Evolutionary conservation across 2,329 filamentous ascomycete genomes (phyloP).

Genomic region (Scedosporium boydii): DNA sequence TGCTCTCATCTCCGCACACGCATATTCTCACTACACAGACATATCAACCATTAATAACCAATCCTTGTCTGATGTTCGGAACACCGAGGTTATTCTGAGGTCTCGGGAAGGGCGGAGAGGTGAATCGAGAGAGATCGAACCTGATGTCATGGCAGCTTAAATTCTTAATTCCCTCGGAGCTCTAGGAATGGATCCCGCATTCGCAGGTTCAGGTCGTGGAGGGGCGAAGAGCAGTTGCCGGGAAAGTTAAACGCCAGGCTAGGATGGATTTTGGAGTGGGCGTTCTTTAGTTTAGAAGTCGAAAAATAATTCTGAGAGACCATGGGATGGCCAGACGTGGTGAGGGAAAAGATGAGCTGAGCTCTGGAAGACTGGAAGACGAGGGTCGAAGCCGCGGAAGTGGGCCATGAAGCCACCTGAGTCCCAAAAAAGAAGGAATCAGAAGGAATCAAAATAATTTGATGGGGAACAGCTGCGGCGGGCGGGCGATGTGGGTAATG

Average conservation of each 20-base stretch:
- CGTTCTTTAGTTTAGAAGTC: background rate
- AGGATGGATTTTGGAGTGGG: background rate
- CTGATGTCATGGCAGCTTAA: conserved; percentile 5
- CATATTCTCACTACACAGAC: conserved; percentile 70
- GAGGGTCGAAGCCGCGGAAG: background rate
- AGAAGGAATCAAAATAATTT: background rate
- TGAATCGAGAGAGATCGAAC: background rate
- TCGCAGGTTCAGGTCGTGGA: background rate
- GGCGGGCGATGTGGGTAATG: background rate
- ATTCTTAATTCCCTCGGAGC: background rate
- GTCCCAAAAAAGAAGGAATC: background rate
- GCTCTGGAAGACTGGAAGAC: background rate
- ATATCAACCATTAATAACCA: background rate
- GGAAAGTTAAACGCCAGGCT: background rate
- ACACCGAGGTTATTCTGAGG: background rate
- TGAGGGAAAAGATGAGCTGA: background rate
- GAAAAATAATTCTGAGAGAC: background rate
- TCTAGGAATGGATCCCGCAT: background rate
- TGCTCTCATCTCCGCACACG: conserved; percentile 91
- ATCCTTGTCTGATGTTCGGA: background rate
- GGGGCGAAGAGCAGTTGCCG: background rate
- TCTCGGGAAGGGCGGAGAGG: background rate
- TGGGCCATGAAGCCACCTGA: conserved; percentile 1
- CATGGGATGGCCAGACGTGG: background rate
- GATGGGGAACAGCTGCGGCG: background rate